Evolutionary conservation across 495 filamentous ascomycete genomes (phyloP).

Genomic region (Hypoxylon intermedium): DNA sequence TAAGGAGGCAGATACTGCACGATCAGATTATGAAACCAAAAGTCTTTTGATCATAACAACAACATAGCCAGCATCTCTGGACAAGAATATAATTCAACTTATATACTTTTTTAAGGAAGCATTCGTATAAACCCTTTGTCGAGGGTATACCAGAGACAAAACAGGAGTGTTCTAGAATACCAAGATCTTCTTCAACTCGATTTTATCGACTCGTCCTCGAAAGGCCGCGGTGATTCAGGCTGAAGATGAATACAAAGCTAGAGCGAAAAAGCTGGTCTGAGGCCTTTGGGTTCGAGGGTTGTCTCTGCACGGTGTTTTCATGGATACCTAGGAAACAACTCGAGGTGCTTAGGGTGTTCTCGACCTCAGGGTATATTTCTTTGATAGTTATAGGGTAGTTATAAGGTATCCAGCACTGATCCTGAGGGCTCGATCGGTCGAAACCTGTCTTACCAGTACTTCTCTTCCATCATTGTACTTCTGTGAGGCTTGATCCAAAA

Average conservation of each 20-base stretch:
- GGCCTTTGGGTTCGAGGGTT: not conserved
- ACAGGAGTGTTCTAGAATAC: conserved; percentile 22
- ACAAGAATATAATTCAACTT: too few species aligned
- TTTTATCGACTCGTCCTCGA: not conserved
- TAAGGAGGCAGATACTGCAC: too few species aligned
- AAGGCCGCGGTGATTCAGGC: not conserved
- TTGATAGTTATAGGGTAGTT: not conserved
- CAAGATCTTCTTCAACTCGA: not conserved
- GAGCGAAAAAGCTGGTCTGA: not conserved
- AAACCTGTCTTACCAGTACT: not conserved
- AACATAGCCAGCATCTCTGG: too few species aligned
- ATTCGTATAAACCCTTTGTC: not conserved
- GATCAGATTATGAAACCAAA: too few species aligned
- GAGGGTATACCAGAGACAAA: not conserved
- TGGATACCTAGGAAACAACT: conserved; percentile 8
- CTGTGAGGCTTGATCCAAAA: too few species aligned
- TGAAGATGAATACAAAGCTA: not conserved
- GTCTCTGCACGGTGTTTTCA: not conserved
- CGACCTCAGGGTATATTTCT: not conserved
- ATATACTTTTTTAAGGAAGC: too few species aligned
- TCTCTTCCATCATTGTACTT: too few species aligned
- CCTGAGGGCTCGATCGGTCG: conserved; percentile 1
- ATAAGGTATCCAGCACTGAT: conserved; percentile 1
- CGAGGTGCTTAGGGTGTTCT: conserved; percentile 16
- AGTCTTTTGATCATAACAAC: too few species aligned